Evolutionary conservation across 1,284 basidiomycete genomes (phyloP).

Genomic region (Coniferiporia sulphurascens): DNA sequence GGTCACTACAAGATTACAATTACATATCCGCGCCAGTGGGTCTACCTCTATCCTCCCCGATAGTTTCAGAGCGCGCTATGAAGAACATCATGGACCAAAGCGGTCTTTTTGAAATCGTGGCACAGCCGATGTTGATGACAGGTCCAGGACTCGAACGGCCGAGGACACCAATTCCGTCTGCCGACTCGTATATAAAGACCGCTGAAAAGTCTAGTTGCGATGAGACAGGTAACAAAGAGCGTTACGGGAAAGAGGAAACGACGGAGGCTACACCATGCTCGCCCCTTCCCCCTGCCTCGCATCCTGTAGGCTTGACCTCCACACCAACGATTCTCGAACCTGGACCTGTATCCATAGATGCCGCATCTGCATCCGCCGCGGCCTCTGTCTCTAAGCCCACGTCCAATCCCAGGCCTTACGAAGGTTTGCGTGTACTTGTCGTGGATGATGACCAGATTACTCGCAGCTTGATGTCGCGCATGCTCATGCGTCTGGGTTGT

Average conservation of each 20-base stretch:
- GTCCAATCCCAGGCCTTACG: neutral
- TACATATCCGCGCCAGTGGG: neutral
- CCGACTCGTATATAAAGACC: neutral
- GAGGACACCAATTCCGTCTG: neutral
- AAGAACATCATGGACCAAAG: constrained; percentile 22
- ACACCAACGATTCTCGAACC: neutral
- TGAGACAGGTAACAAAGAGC: no score
- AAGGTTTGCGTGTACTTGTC: constrained; percentile 22
- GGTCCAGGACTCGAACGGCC: neutral
- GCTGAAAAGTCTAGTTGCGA: no score
- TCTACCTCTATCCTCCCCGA: neutral
- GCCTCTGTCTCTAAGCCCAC: neutral
- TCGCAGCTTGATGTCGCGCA: constrained; percentile 40
- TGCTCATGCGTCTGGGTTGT: constrained; percentile 42
- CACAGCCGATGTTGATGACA: constrained; percentile 3
- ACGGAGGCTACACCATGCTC: no score
- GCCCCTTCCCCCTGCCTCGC: no score
- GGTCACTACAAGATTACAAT: neutral
- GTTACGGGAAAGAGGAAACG: no score
- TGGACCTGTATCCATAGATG: neutral
- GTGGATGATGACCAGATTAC: constrained; percentile 35
- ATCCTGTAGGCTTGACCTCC: neutral
- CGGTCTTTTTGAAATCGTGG: constrained; percentile 7
- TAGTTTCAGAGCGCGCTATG: constrained; percentile 13
- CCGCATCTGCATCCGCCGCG: neutral